Conservation (phyloP, 768 basidiomycete genomes). For the Russula ochroleuca region DNA sequence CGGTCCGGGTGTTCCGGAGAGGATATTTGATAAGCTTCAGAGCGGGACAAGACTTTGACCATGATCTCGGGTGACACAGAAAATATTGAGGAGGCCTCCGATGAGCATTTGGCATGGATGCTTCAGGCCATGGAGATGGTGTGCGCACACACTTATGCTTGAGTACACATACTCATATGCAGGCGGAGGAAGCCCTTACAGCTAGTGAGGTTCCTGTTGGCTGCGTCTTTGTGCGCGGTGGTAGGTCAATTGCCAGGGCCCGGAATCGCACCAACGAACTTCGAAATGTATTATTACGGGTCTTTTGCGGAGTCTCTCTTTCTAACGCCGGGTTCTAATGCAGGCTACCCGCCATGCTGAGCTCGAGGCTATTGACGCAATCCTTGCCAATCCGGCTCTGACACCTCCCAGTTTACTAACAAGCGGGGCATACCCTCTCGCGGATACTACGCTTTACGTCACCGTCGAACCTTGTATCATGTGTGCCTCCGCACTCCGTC, state of each 20-base stretch:
- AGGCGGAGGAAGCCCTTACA: slow-evolving; percentile 84
- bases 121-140: slow-evolving; percentile 80
- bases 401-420: slow-evolving; percentile 43
- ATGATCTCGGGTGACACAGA: slow-evolving; percentile 1
- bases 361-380: slow-evolving; percentile 90
- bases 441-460: slow-evolving; percentile 84
- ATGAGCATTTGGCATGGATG: slow-evolving; percentile 66
- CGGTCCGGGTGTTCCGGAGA: background rate
- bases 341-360: slow-evolving; percentile 97
- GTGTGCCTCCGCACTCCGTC: slow-evolving; percentile 94
- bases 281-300: slow-evolving; percentile 61
- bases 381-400: slow-evolving; percentile 59
- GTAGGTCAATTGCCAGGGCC: slow-evolving; percentile 74
- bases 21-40: background rate
- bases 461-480: slow-evolving; percentile 99
- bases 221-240: slow-evolving; percentile 85
- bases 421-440: slow-evolving; percentile 53
- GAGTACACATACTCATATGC: slow-evolving; percentile 9
- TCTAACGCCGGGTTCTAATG: slow-evolving; percentile 15
- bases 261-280: slow-evolving; percentile 94
- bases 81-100: background rate
- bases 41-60: background rate
- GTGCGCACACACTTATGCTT: slow-evolving; percentile 26
- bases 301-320: slow-evolving; percentile 1
- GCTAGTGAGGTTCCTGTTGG: slow-evolving; percentile 94